phyloP scores from a whole-genome alignment of 805 yeast species.

The Candida vaughaniae region DNA sequence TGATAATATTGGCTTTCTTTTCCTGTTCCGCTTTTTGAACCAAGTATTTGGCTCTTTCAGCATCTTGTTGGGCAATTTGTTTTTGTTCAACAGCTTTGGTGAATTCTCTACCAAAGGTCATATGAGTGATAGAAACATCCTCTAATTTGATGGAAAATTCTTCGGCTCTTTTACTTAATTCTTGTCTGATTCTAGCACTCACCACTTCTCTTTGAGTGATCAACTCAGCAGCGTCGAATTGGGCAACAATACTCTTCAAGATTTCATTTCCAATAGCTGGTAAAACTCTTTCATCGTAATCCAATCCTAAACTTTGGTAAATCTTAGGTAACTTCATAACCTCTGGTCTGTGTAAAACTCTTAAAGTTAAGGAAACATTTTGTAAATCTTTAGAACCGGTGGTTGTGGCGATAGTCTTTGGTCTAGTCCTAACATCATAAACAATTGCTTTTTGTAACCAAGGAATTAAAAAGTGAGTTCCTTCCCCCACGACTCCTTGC shows the following conservation, averaged over 20 bases:
- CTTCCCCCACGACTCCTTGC: constrained; percentile 89
- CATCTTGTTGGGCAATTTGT: constrained; percentile 99
- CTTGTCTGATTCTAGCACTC: constrained; percentile 83
- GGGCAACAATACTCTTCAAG: constrained; percentile 85
- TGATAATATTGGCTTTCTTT: constrained; percentile 87
- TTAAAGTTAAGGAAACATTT: constrained; percentile 87
- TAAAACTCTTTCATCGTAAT: constrained; percentile 90
- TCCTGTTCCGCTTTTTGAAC: constrained; percentile 98
- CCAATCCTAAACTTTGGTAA: constrained; percentile 88
- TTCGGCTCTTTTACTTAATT: constrained; percentile 74
- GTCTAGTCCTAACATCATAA: constrained; percentile 93
- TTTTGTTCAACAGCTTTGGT: constrained; percentile 98
- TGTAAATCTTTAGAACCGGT: constrained; percentile 98
- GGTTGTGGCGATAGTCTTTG: constrained; percentile 87
- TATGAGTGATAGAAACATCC: constrained; percentile 96
- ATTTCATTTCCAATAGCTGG: constrained; percentile 94
- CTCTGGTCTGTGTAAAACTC: constrained; percentile 94
- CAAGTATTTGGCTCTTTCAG: constrained; percentile 90
- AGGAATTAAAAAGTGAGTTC: constrained; percentile 92
- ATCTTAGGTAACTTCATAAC: constrained; percentile 77
- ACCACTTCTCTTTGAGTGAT: constrained; percentile 97
- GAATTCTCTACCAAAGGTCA: constrained; percentile 95
- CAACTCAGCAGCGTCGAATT: constrained; percentile 93
- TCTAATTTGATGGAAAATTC: constrained; percentile 91
- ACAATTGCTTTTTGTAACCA: constrained; percentile 93